Evolutionary conservation across 192 early-diverging fungal genomes (phyloP), one percentile per base, ranked within the genome.

Genomic region (Podila epicladia): DNA sequence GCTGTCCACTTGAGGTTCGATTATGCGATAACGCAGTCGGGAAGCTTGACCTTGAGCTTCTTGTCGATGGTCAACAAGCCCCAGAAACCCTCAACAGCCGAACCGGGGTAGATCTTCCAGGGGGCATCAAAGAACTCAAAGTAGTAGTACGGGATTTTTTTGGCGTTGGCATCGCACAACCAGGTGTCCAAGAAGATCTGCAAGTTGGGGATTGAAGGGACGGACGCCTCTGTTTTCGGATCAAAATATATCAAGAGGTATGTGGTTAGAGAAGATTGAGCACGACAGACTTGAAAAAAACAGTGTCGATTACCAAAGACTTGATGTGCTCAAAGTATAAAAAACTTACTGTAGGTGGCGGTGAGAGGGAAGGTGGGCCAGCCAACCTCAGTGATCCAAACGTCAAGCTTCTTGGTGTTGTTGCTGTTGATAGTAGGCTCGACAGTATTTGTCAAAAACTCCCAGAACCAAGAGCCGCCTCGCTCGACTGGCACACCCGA

Each of bases 61-160:
- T 67, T 68, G 57, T 85, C 72, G 12, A 74, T 72, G 0, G 74
- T 77, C 58, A 85, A 41, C 19, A 85, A 50, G 6, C 84, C 79
- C 84, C 84, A 85, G 67, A 75, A 76, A 2, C 71, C 72, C 49
- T 85, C 84, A 13, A 82, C 64, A 22, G 75, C 84, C 58, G 58
- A 62, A 45, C 82, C 82, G 32, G 82, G 73, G 65, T 69, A 69
- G 62, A 83, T 75, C 77, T 86, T 86, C 85, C 85, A 86, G 31
- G 85, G 85, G 17, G 78, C 82, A 69, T 86, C 85, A 63, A 79
- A 82, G 77, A 83, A 83, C 69, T 86, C 85, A 58, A 86, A 86
- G 58, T 69, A 86, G 62, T 76, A 86, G 49, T 83, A 83, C 15
- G 85, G 85, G 20, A 77, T 22, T 9, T 62, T 55, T 32, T 73